Evolutionary conservation across 2,329 filamentous ascomycete species (phyloP), one percentile per base, ranked within the genome.

Genomic region (Ophiostoma sp.): DNA sequence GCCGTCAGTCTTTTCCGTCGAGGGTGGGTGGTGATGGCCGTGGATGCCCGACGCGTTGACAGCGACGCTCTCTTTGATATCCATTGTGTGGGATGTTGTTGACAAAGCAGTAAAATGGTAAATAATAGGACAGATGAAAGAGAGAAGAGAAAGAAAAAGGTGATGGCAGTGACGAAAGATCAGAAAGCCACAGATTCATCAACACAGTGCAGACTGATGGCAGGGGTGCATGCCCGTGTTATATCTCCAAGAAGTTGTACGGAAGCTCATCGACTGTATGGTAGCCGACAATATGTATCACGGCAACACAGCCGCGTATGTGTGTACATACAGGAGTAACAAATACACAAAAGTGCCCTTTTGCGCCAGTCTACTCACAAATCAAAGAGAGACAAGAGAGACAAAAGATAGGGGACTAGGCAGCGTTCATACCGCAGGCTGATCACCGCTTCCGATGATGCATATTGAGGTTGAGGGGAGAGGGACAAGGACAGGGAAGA

Each of bases 371-470:
- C 9, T 39, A 9, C 36, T 39, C 39, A 9, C 9, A 42, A 42
- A 42, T 42, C 6, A 42, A 42, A 52, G 19, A 52, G 1, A 52
- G 48, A 52, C 48, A 52, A 28, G 15, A 52, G 19, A n/a, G 2
- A 52, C 57, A 61, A 19, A 61, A 36, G 33, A 39, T 25, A 64
- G 36, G 6, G 15, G 28, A n/a, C 57, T 12, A 25, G 61, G 66
- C 28, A 52, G 66, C 66, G 45, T 52, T 52, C 66, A 69, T 52
- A 69, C 66, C 66, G 66, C 66, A 69, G 66, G 42, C 42, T 50
- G 36, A 17, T 64, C 36, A 64, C 61, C n/a, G 39, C n/a, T 64
- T 42, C 61, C 61, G 61, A 64, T 45, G 61, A 45, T 45, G 61
- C 61, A 45, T 64, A 45, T 63, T 31, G 8, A 33, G 5, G 28